A percentile compares a stretch with the other conserved stretches of the same genome.
phyloP scores from a whole-genome alignment of 2,329 filamentous ascomycete species.

The Magnaporthales sp. region DNA sequence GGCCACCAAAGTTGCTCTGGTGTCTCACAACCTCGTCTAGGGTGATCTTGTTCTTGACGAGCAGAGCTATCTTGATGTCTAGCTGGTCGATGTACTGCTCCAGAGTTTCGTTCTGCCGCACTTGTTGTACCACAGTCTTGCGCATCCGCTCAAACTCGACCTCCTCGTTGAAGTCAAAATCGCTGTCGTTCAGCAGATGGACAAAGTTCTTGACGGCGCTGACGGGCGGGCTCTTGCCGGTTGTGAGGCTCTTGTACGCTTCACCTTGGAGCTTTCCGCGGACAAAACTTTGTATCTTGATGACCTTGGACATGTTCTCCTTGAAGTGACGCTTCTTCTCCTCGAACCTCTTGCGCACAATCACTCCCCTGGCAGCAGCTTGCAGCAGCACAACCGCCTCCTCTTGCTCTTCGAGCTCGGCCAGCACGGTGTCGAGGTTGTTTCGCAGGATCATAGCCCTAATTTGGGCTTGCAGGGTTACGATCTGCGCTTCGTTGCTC shows the following conservation, averaged over 20 bases:
- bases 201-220: conserved; percentile 98
- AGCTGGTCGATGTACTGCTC: conserved; percentile 98
- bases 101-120: conserved; percentile 91
- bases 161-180: conserved; percentile 98
- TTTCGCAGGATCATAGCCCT: conserved; percentile 73
- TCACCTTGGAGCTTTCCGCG: conserved; percentile 92
- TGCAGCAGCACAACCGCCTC: conserved; percentile 69
- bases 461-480: conserved; percentile 64
- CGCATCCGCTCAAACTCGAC: conserved; percentile 91
- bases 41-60: conserved; percentile 99
- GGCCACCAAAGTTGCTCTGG: conserved; percentile 90
- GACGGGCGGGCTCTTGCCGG: conserved; percentile 92
- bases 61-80: conserved; percentile 95
- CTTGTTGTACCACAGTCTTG: conserved; percentile 94
- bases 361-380: conserved; percentile 60
- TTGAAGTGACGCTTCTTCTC: conserved; percentile 86
- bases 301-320: conserved; percentile 97
- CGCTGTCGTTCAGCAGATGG: conserved; percentile 92
- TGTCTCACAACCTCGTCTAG: conserved; percentile 95
- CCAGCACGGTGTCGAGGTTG: conserved; percentile 64
- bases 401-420: conserved; percentile 75
- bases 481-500: conserved; percentile 57
- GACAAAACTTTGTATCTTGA: conserved; percentile 97
- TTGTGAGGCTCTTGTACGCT: conserved; percentile 94
- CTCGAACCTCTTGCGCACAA: conserved; percentile 66